These are phyloP conservation scores for Coleophoma cylindrospora DNA, from an alignment of 2,329 filamentous ascomycete species.

Conservation along the genomic window DNA sequence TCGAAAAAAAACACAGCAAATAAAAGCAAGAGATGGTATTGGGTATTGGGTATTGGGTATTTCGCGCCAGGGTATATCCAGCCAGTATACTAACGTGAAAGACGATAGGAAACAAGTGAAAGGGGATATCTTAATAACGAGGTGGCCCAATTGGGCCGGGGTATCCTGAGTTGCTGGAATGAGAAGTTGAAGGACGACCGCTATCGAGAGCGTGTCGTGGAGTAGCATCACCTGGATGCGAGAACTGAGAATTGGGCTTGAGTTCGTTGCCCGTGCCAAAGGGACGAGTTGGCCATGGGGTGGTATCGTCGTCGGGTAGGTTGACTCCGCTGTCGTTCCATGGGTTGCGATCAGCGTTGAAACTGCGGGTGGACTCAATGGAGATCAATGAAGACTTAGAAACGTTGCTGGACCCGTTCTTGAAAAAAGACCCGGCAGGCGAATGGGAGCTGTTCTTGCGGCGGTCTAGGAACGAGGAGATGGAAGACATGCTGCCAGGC, in stretches of 20 bases:
- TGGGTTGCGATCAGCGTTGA: constrained; percentile 86
- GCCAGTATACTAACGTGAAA: constrained; percentile 20
- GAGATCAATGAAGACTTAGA: constrained; percentile 95
- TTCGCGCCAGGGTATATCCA: constrained; percentile 31
- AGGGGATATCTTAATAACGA: constrained; percentile 49
- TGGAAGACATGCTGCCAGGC: constrained; percentile 88
- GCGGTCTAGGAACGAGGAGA: constrained; percentile 91
- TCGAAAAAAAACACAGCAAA: constrained; percentile 16
- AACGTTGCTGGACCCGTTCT: constrained; percentile 80
- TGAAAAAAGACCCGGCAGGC: constrained; percentile 80
- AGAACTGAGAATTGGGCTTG: constrained; percentile 52
- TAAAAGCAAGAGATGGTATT: constrained; percentile 19
- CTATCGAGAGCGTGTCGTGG: constrained; percentile 83
- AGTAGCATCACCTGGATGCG: constrained; percentile 75
- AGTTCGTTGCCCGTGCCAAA: constrained; percentile 54
- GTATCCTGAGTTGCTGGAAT: constrained; percentile 96
- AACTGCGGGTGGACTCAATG: constrained; percentile 90
- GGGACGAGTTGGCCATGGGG: constrained; percentile 56
- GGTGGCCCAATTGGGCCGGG: constrained; percentile 86
- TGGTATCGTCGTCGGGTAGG: constrained; percentile 75
- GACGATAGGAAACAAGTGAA: constrained; percentile 25
- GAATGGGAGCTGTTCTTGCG: constrained; percentile 92
- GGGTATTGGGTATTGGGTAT: constrained; percentile 22
- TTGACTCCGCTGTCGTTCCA: constrained; percentile 99
- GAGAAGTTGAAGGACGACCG: constrained; percentile 87